These are phyloP conservation scores for Auriscalpium orientale DNA, from an alignment of 768 basidiomycete genomes.

Conservation along the genomic window DNA sequence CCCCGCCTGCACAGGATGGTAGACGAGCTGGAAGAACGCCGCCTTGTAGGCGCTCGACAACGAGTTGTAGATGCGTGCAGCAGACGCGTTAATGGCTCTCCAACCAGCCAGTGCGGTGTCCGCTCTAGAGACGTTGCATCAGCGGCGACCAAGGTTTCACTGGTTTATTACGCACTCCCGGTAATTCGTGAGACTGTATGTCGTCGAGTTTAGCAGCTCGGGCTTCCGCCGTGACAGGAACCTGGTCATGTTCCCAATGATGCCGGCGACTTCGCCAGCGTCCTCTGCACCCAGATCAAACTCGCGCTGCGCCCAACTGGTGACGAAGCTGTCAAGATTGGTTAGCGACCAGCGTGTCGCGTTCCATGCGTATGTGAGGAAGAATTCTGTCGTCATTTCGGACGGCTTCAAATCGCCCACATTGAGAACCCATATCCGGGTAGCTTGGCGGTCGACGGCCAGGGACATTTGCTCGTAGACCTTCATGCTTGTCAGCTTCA, in stretches of 20 bases:
- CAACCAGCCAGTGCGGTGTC: slow-evolving; percentile 48
- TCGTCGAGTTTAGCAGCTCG: slow-evolving; percentile 55
- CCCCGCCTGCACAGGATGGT: slow-evolving; percentile 55
- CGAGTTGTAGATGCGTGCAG: slow-evolving; percentile 48
- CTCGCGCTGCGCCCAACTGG: slow-evolving; percentile 56
- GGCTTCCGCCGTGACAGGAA: slow-evolving; percentile 58
- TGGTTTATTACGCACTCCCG: slow-evolving; percentile 43
- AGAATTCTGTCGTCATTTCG: slow-evolving; percentile 65
- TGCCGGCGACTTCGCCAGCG: slow-evolving; percentile 37
- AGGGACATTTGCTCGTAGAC: slow-evolving; percentile 65
- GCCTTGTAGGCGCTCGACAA: slow-evolving; percentile 40
- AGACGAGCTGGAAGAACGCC: slow-evolving; percentile 67
- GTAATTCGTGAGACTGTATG: slow-evolving; percentile 58
- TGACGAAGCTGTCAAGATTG: slow-evolving; percentile 47
- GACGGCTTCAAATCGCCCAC: slow-evolving; percentile 73
- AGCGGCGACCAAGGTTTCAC: no score
- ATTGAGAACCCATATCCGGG: slow-evolving; percentile 62
- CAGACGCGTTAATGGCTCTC: slow-evolving; percentile 38
- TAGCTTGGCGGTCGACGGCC: slow-evolving; percentile 51
- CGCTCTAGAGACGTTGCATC: slow-evolving; percentile 32
- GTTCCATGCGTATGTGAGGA: slow-evolving; percentile 58
- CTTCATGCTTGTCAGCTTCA: slow-evolving; percentile 18
- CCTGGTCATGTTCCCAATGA: slow-evolving; percentile 48
- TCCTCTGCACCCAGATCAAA: slow-evolving; percentile 40
- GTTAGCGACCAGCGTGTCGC: slow-evolving; percentile 44